These are phyloP conservation scores for Aspergillus mulundensis DNA, from an alignment of 495 filamentous ascomycete genomes.

Conservation along the genomic window DNA sequence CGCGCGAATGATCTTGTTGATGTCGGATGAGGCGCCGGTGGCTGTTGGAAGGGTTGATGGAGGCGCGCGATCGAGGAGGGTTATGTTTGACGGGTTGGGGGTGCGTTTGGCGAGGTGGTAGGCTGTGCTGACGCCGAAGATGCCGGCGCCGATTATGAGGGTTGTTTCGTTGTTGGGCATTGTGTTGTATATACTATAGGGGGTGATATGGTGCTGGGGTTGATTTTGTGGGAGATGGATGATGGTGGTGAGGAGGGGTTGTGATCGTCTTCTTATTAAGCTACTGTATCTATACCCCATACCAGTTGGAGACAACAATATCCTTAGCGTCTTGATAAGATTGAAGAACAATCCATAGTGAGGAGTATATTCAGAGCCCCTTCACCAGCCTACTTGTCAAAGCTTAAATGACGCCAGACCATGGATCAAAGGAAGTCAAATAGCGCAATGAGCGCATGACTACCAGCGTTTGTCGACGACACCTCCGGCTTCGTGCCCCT, in stretches of 20 bases:
- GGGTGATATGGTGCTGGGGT: not conserved
- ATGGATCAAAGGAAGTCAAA: not conserved
- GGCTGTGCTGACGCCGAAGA: constrained; percentile 42
- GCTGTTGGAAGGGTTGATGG: constrained; percentile 14
- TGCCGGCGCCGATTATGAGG: constrained; percentile 42
- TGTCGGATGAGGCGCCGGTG: constrained; percentile 24
- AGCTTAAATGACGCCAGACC: not conserved
- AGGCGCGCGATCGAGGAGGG: constrained; percentile 32
- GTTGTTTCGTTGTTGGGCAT: not conserved
- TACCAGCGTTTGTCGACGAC: not conserved
- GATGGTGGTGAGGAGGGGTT: too few relatives aligned
- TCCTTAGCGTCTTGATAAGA: too few relatives aligned
- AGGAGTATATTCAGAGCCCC: too few relatives aligned
- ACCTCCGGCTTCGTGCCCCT: not conserved
- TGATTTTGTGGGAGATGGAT: not conserved
- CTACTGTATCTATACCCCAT: too few relatives aligned
- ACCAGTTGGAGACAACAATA: too few relatives aligned
- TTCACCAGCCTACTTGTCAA: not conserved
- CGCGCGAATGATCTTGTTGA: constrained; percentile 35
- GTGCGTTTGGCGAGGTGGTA: constrained; percentile 34
- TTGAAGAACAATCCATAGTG: not conserved
- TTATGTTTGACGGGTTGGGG: constrained; percentile 25
- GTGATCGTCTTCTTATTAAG: too few relatives aligned
- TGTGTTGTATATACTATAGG: not conserved
- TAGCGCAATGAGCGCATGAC: not conserved